Evolutionary conservation across 352 stramenopile genomes (phyloP), one percentile per base, ranked within the genome.

Genomic region (Pythium monospermum): DNA sequence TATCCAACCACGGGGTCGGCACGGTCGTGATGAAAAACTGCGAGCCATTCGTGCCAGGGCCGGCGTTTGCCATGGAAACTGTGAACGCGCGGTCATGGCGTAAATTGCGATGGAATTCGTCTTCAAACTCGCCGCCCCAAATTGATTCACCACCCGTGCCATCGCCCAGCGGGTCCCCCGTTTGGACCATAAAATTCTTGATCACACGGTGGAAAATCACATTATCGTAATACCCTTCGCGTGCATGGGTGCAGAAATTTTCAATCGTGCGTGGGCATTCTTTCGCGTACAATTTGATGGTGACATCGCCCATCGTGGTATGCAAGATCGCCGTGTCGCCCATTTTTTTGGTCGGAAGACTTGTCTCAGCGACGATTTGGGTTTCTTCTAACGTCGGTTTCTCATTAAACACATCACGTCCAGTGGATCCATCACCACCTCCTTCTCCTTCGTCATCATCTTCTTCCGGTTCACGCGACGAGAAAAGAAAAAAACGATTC

Each of bases 11-110:
- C 8, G 96, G 95, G 22, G 94, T 98, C 2, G 96, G 93, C 31
- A 98, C 94, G 1, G 96, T 99, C 16, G 96, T 99, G 53, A 99
- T 98, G 80, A 99, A 99, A 66, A 99, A 99, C 62, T 98, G 88
- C 21, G 79, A 90, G 53, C 80, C 85, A 54, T 94, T 94, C 13
- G 82, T 94, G 4, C 67, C 64, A 8, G 82, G 83, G 0, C 83
- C 78, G 42, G 76, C 76, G 76, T 99, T 99, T 5, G 96, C 97
- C 97, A 99, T 99, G 22, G 78, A 98, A 16, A 99, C 83, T n/a
- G 96, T 98, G 68, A 98, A 99, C 16, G 96, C 87, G 4, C 95
- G 84, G 75, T 99, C 96, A 66, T 99, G 96, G 39, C 87, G 73
- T 54, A 98, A 69, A 58, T 69, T 94, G 33, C 90, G 85, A 52